These are phyloP conservation scores for Lotus japonicus DNA, from an alignment of 306 rosid genomes.

Conservation along the genomic window DNA sequence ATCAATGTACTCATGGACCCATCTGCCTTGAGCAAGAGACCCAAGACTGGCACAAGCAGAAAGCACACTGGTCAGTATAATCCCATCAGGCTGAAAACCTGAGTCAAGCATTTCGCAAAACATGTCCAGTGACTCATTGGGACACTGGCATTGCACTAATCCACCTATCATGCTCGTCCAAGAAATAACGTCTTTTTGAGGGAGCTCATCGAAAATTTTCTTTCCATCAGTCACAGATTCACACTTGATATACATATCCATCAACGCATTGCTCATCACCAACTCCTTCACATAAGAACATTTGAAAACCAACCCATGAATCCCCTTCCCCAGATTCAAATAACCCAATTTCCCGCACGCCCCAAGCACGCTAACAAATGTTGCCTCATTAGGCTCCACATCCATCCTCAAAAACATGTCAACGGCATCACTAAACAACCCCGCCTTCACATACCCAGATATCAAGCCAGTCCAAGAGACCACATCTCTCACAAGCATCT, in stretches of 20 bases:
- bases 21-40: constrained; percentile 58
- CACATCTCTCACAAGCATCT: constrained; percentile 68
- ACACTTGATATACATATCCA: constrained; percentile 74
- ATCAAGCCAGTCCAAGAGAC: constrained; percentile 81
- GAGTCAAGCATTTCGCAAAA: constrained; percentile 45
- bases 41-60: constrained; percentile 79
- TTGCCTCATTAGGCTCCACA: constrained; percentile 60
- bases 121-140: constrained; percentile 55
- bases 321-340: constrained; percentile 50
- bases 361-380: constrained; percentile 52
- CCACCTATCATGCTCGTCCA: constrained; percentile 75
- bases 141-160: constrained; percentile 52
- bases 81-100: constrained; percentile 50
- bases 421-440: constrained; percentile 45
- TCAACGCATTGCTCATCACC: constrained; percentile 54
- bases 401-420: constrained; percentile 39
- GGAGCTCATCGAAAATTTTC: constrained; percentile 48
- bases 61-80: constrained; percentile 63
- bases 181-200: constrained; percentile 54
- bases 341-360: constrained; percentile 55
- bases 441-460: constrained; percentile 55
- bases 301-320: constrained; percentile 60
- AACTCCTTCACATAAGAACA: constrained; percentile 25
- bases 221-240: constrained; percentile 51
- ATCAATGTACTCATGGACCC: constrained; percentile 70